These are phyloP conservation scores for Bipolaris zeicola DNA, from an alignment of 2,329 filamentous ascomycete species.

Conservation along the genomic window DNA sequence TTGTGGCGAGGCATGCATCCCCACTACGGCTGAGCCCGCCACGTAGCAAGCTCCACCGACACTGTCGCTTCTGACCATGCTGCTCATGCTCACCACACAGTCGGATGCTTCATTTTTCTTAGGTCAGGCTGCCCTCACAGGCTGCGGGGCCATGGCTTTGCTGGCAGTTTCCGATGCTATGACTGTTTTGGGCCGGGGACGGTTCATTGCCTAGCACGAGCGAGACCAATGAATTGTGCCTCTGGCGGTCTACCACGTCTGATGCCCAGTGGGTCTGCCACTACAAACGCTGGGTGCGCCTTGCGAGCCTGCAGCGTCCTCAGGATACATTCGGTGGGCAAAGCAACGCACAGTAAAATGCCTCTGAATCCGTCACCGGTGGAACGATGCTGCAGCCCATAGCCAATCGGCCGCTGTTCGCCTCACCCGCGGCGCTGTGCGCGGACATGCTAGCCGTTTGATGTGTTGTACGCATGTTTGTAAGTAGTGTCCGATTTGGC, in stretches of 20 bases:
- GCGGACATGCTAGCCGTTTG: conserved; percentile 8
- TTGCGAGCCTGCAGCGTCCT: conserved; percentile 4
- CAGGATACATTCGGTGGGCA: conserved; percentile 3
- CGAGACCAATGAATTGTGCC: conserved; percentile 7
- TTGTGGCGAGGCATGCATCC: conserved; percentile 10
- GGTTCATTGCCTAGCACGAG: conserved; percentile 8
- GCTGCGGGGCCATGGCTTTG: conserved; percentile 12
- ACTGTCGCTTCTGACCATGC: conserved; percentile 4
- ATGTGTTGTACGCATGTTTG: conserved; percentile 15
- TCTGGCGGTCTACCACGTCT: conserved; percentile 17
- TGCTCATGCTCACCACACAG: conserved; percentile 3
- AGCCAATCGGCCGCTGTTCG: conserved; percentile 12
- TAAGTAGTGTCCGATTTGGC: conserved; percentile 7
- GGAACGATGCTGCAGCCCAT: conserved; percentile 7
- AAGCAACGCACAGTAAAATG: conserved; percentile 8
- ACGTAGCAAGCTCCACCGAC: conserved; percentile 16
- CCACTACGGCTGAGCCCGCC: conserved; percentile 13
- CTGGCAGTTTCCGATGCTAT: conserved; percentile 10
- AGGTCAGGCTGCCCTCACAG: background rate
- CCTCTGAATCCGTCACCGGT: conserved; percentile 8
- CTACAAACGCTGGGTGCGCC: conserved; percentile 11
- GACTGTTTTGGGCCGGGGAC: conserved; percentile 1
- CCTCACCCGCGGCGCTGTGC: conserved; percentile 12
- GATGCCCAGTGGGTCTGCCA: conserved; percentile 15
- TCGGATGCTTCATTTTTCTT: conserved; percentile 11